Base-by-base conservation (phyloP, 1,284 basidiomycete genomes). In the Puccinia polysora region DNA sequence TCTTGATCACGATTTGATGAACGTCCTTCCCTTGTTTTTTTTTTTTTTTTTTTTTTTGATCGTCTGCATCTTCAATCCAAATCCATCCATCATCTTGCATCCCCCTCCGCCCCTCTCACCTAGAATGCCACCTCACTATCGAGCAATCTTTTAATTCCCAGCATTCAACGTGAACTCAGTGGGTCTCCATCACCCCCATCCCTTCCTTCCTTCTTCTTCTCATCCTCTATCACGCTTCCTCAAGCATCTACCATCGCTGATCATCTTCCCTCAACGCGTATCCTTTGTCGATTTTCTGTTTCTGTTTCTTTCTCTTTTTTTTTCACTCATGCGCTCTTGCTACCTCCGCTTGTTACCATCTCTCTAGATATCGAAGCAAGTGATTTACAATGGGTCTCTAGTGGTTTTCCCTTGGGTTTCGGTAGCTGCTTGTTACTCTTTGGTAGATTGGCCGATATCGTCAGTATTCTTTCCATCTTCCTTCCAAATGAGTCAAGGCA, bases 141-240 rank as follows among this genome's bases (percentile, higher is more conserved):
- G 8, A 38, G 56, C 20, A 68, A 68, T 43, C 43, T 68, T n/a
- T 36, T 68, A 23, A 36, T 68, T n/a, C 65, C 65, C n/a, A 45
- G 50, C 28, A 68, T 68, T 32, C 65, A 68, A 43, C 38, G 65
- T 28, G 65, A 68, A 58, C 65, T 68, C 34, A 38, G 65, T 68
- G 25, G 49, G n/a, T n/a, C n/a, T n/a, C n/a, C n/a, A n/a, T n/a
- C n/a, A n/a, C n/a, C n/a, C n/a, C n/a, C n/a, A n/a, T n/a, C n/a
- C n/a, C n/a, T n/a, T n/a, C n/a, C n/a, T n/a, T n/a, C n/a, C n/a
- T n/a, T n/a, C n/a, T n/a, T n/a, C n/a, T n/a, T n/a, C n/a, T n/a
- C n/a, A n/a, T n/a, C n/a, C n/a, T n/a, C n/a, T n/a, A n/a, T n/a
- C n/a, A n/a, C n/a, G n/a, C n/a, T n/a, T n/a, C n/a, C n/a, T n/a